Conservation (phyloP, 306 rosid genomes). For the Prinsepia uniflora region DNA sequence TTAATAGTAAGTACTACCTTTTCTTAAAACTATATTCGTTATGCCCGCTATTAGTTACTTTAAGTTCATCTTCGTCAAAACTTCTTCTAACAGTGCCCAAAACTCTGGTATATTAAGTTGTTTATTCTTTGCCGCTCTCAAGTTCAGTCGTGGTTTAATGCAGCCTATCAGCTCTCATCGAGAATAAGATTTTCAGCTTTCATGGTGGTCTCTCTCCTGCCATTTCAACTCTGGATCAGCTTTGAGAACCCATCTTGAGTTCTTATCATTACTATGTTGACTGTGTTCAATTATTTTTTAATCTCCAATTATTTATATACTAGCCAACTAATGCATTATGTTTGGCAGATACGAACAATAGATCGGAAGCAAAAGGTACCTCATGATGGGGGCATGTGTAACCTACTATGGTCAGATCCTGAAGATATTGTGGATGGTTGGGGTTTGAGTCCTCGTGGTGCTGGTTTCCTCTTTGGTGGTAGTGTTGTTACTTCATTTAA, state of each 20-base stretch:
- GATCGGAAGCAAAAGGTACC: conserved; percentile 99
- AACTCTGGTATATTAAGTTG: conserved; percentile 13
- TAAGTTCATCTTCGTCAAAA: conserved; percentile 11
- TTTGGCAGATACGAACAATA: conserved; percentile 74
- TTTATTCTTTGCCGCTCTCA: conserved; percentile 17
- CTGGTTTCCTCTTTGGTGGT: conserved; percentile 95
- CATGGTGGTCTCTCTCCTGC: conserved; percentile 99
- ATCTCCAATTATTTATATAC: conserved; percentile 13
- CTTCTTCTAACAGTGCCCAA: conserved; percentile 21
- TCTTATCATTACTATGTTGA: background rate
- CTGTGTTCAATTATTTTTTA: background rate
- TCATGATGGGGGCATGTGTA: conserved; percentile 99
- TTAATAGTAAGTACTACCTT: background rate
- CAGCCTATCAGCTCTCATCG: conserved; percentile 95
- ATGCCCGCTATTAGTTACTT: background rate
- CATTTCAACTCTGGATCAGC: conserved; percentile 93
- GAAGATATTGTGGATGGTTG: conserved; percentile 98
- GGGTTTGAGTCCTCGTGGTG: conserved; percentile 99
- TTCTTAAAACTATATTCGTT: background rate
- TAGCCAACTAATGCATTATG: conserved; percentile 15
- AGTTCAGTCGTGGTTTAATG: conserved; percentile 25
- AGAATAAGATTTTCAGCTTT: conserved; percentile 89
- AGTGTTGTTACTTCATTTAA: conserved; percentile 81
- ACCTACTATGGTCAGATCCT: conserved; percentile 98
- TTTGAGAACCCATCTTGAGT: conserved; percentile 27